These are phyloP conservation scores for Zizania palustris DNA, from an alignment of 202 grass and related monocot species.

Conservation along the genomic window DNA sequence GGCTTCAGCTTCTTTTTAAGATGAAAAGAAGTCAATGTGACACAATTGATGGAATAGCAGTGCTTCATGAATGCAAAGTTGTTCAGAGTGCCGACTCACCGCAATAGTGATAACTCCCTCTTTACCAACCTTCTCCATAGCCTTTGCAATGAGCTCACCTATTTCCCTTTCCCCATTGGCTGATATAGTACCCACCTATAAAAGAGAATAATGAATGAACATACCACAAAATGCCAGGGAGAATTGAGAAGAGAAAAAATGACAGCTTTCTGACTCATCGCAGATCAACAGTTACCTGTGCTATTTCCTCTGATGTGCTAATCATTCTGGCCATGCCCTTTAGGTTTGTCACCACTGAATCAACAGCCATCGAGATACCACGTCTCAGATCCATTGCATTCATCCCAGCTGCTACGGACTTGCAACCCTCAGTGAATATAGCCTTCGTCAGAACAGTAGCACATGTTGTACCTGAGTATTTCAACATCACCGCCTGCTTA, in stretches of 20 bases:
- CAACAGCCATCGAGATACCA: constrained; percentile 58
- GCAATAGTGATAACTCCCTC: constrained; percentile 60
- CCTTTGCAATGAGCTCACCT: constrained; percentile 62
- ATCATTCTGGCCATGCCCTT: constrained; percentile 58
- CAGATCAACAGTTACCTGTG: constrained; percentile 45
- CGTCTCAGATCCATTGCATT: constrained; percentile 61
- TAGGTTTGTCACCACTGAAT: constrained; percentile 54
- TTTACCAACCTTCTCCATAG: constrained; percentile 67
- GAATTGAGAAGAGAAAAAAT: constrained; percentile 16
- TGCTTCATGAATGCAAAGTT: neutral
- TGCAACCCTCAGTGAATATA: constrained; percentile 61
- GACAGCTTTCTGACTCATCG: neutral
- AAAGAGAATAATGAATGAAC: constrained; percentile 30
- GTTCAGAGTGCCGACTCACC: constrained; percentile 39
- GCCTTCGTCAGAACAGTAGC: constrained; percentile 56
- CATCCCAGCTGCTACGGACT: constrained; percentile 60
- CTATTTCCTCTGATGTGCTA: constrained; percentile 64
- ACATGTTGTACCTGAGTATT: constrained; percentile 55
- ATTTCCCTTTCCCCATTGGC: constrained; percentile 61
- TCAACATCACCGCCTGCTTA: constrained; percentile 19
- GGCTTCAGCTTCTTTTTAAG: neutral
- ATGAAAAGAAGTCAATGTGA: neutral
- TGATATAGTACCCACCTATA: constrained; percentile 65
- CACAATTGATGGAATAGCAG: neutral
- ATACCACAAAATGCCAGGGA: neutral